Conservation (phyloP, 805 yeast genomes). For the Teunomyces panamensis region DNA sequence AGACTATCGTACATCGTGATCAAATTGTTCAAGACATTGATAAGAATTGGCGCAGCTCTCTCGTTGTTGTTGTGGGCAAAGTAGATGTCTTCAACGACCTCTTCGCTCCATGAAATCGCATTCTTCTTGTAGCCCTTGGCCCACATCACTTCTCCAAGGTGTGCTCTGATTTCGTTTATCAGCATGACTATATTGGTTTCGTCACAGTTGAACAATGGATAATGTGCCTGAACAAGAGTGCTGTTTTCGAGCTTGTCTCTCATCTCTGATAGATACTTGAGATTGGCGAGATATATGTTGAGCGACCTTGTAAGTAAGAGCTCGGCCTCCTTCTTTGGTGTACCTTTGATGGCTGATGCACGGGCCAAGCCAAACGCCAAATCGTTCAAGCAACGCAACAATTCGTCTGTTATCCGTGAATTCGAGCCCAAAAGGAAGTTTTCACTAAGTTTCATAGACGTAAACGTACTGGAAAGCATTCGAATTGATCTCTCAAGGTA, state of each 20-base stretch:
- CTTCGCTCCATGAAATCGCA: constrained; percentile 43
- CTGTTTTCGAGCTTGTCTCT: constrained; percentile 15
- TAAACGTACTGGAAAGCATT: constrained; percentile 31
- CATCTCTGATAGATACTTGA: constrained; percentile 23
- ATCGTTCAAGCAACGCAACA: constrained; percentile 29
- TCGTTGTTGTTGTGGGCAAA: constrained; percentile 25
- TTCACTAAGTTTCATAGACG: constrained; percentile 20
- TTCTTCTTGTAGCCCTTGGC: constrained; percentile 35
- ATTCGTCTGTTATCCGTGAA: constrained; percentile 36
- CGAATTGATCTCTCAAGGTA: constrained; percentile 30
- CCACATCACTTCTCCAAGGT: constrained; percentile 42
- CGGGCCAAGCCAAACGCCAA: constrained; percentile 32
- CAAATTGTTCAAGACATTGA: constrained; percentile 30
- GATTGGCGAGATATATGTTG: constrained; percentile 36
- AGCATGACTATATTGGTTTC: constrained; percentile 24
- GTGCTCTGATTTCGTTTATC: constrained; percentile 34
- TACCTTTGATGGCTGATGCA: background rate
- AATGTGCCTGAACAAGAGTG: constrained; percentile 22
- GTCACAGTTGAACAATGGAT: constrained; percentile 37
- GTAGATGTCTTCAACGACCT: constrained; percentile 36
- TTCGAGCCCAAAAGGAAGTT: constrained; percentile 23
- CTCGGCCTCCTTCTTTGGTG: constrained; percentile 7
- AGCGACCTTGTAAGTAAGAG: constrained; percentile 22
- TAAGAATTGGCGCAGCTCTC: constrained; percentile 27
- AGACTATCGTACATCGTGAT: constrained; percentile 28